Evolutionary conservation across 2,329 filamentous ascomycete genomes (phyloP).

Genomic region (Lanzia echinophila): DNA sequence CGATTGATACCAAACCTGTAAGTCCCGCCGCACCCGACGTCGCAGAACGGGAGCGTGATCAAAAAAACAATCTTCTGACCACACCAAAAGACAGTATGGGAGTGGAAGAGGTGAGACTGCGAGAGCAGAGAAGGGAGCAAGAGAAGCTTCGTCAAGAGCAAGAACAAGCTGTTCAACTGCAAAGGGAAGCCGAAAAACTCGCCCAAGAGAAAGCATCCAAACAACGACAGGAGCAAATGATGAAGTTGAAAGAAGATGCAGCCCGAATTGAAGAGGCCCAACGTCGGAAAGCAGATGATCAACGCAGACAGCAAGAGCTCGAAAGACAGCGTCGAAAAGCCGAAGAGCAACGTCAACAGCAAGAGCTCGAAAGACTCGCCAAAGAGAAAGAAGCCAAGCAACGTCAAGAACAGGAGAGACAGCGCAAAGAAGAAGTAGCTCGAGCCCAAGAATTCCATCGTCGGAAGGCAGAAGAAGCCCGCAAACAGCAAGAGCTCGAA

Average conservation of each 20-base stretch:
- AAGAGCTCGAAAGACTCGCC: not conserved
- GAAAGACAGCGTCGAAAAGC: not conserved
- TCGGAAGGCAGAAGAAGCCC: not conserved
- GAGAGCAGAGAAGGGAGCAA: not conserved
- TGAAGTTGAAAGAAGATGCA: not conserved
- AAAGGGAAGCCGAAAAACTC: too few species aligned
- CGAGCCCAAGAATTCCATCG: not conserved
- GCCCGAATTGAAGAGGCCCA: not conserved
- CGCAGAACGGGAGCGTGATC: not conserved
- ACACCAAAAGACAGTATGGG: not conserved
- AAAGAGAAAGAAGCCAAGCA: not conserved
- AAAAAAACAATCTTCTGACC: not conserved
- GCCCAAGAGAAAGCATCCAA: not conserved
- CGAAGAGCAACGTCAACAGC: not conserved
- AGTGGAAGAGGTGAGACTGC: not conserved
- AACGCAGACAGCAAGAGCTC: not conserved
- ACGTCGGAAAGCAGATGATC: not conserved
- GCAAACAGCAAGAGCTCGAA: not conserved
- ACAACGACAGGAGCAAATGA: not conserved
- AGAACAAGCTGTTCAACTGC: not conserved
- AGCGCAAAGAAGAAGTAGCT: not conserved
- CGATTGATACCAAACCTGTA: not conserved
- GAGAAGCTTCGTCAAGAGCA: not conserved
- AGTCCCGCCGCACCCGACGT: not conserved
- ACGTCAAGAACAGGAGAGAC: not conserved